Percentiles rank a stretch among this genome's conserved stretches.
These are phyloP conservation scores for Ganoderma meredithae DNA, from an alignment of 1,284 basidiomycete species.

Conservation along the genomic window DNA sequence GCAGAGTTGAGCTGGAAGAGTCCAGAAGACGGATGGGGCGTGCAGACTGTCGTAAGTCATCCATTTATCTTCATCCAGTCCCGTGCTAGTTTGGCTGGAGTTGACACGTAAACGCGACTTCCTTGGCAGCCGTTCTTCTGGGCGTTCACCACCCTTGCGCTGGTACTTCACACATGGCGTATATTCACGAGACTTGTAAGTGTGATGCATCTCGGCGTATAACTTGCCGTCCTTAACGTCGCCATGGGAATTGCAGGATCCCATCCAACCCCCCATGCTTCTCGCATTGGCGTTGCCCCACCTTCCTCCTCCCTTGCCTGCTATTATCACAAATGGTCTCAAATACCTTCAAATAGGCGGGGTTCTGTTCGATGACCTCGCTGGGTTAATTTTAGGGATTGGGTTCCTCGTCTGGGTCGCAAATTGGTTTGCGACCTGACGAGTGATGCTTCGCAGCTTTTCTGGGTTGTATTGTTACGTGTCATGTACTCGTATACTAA, in stretches of 20 bases:
- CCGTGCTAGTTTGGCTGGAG: too few relatives aligned
- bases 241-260: conserved; percentile 51
- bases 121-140: conserved; percentile 74
- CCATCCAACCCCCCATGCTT: conserved; percentile 63
- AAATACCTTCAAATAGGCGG: conserved; percentile 73
- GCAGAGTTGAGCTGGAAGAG: conserved; percentile 52
- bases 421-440: conserved; percentile 49
- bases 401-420: conserved; percentile 67
- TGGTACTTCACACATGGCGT: conserved; percentile 71
- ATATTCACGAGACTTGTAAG: conserved; percentile 74
- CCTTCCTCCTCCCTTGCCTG: conserved; percentile 69
- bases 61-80: background rate
- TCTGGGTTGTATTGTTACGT: conserved; percentile 12
- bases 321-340: conserved; percentile 63
- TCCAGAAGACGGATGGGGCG: conserved; percentile 48
- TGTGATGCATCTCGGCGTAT: conserved; percentile 23
- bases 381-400: conserved; percentile 66
- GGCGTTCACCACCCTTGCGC: conserved; percentile 75
- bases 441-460: background rate
- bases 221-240: too few relatives aligned
- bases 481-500: conserved; percentile 16
- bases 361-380: conserved; percentile 71
- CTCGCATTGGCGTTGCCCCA: conserved; percentile 66
- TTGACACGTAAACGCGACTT: conserved; percentile 19
- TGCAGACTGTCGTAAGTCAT: conserved; percentile 61